Percentiles rank a stretch among this genome's conserved stretches.
phyloP scores from a whole-genome alignment of 176 grass and related monocot species.

The Areca catechu region DNA sequence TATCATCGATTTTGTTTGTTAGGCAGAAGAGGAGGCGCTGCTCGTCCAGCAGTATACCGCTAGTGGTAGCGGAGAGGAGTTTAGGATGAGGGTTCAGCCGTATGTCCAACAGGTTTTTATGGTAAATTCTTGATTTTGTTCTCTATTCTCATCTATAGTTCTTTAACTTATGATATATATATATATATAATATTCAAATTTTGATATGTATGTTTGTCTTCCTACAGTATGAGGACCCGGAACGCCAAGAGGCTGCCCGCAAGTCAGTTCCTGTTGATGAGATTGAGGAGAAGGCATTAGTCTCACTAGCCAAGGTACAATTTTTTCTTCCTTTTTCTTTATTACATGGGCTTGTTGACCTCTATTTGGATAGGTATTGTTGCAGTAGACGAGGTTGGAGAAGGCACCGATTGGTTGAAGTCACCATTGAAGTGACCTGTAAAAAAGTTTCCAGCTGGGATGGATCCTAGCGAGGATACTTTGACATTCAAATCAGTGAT shows the following conservation, averaged over 20 bases:
- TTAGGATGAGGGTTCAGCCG: constrained; percentile 47
- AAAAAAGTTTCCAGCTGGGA: no score
- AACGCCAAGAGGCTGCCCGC: constrained; percentile 54
- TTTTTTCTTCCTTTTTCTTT: neutral
- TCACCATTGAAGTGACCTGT: no score
- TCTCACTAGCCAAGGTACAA: constrained; percentile 79
- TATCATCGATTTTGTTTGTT: constrained; percentile 5
- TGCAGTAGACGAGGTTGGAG: no score
- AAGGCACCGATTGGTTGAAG: no score
- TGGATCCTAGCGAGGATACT: no score
- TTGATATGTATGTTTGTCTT: neutral
- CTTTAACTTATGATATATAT: constrained; percentile 21
- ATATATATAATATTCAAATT: neutral
- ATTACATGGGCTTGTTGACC: neutral
- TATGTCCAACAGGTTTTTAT: constrained; percentile 68
- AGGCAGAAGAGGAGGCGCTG: constrained; percentile 90
- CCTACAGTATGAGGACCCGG: constrained; percentile 67
- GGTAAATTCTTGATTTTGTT: constrained; percentile 35
- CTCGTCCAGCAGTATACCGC: constrained; percentile 49
- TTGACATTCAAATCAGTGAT: no score
- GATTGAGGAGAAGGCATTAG: constrained; percentile 72
- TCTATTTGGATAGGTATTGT: no score
- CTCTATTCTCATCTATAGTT: constrained; percentile 1
- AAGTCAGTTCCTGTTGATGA: constrained; percentile 72
- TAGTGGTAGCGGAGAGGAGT: constrained; percentile 31